Percentiles rank a stretch among this genome's conserved stretches.
Evolutionary conservation across 1,284 basidiomycete species (phyloP).

Genomic region (Pseudozyma thailandica): DNA sequence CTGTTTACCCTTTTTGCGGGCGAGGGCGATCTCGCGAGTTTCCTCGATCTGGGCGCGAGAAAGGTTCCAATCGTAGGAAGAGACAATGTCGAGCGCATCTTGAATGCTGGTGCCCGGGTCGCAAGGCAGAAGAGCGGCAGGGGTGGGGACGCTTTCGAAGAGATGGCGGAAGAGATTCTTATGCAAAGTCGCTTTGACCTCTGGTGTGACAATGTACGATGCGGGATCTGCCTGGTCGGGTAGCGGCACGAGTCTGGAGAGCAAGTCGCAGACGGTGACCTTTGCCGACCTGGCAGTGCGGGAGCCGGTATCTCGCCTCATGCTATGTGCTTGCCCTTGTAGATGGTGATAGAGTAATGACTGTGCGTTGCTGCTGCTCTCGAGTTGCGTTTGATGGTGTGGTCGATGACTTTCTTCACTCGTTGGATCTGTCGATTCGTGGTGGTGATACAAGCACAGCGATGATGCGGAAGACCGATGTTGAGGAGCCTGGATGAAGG

Average conservation of each 20-base stretch:
- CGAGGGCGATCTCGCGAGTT: constrained; percentile 35
- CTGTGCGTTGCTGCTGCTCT: neutral
- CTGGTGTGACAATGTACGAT: constrained; percentile 32
- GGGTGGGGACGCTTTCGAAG: constrained; percentile 34
- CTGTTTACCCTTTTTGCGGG: constrained; percentile 52
- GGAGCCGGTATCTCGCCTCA: constrained; percentile 25
- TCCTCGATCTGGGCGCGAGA: constrained; percentile 56
- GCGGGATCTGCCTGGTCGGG: constrained; percentile 25
- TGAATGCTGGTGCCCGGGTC: constrained; percentile 33
- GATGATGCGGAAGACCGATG: no score
- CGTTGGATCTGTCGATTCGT: no score
- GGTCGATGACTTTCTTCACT: no score
- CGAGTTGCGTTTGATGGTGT: no score
- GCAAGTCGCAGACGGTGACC: constrained; percentile 34
- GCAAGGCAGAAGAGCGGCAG: constrained; percentile 44
- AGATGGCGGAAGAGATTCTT: constrained; percentile 35
- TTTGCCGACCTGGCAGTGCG: constrained; percentile 22
- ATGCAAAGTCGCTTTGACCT: constrained; percentile 19
- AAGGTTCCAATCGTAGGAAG: constrained; percentile 50
- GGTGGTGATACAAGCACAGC: no score
- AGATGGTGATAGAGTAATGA: neutral
- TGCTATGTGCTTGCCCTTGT: neutral
- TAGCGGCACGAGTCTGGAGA: constrained; percentile 35
- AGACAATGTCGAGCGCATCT: constrained; percentile 43
- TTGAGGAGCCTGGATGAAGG: no score